Base-by-base conservation (phyloP, 2,329 filamentous ascomycete species). In the Teratosphaeria zuluensis region DNA sequence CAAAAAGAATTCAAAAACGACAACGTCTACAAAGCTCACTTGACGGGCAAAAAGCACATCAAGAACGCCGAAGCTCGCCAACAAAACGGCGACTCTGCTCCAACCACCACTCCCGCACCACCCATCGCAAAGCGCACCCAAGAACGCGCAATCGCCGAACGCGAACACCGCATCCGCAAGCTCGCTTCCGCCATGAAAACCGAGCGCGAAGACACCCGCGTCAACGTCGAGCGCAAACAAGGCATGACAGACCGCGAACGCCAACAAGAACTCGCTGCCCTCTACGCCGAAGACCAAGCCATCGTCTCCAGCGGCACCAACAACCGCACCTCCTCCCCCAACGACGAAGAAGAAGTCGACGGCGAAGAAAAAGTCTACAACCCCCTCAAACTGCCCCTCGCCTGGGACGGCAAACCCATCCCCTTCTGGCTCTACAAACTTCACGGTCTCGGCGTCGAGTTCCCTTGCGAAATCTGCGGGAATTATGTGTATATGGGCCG, bases 401-500 rank as follows among this genome's bases (percentile, higher is more conserved):
- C 90, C 2, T 99, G 95, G 95, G 94, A 99, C 66, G 94, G 95
- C 66, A 99, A 99, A 72, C 94, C 95, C 0, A 99, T 99, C 67
- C 94, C 95, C 0, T 99, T 94, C 78, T 99, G 94, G 94, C 82
- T 99, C 16, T 99, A 97, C 80, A 94, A 96, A 66, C 81, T 99
- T 16, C 94, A 99, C 70, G 94, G 94, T 1, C 78, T 99, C 30
- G 94, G 94, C 8, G 91, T 96, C 12, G 94, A 99, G 68, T 96
- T 96, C 66, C 82, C 88, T 0, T 99, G 94, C 78, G 92, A 99
- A 72, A 90, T 99, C 58, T 99, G 94, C 70, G 94, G 94, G 58
- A 97, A 97, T 74, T 96, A 91, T 69, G 91, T 96, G n/a, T 97
- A 97, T 77, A 96, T 96, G 88, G 94, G 94, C 16, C 83, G 94